phyloP scores from a whole-genome alignment of 345 rosid species.

The Rhodamnia argentea region DNA sequence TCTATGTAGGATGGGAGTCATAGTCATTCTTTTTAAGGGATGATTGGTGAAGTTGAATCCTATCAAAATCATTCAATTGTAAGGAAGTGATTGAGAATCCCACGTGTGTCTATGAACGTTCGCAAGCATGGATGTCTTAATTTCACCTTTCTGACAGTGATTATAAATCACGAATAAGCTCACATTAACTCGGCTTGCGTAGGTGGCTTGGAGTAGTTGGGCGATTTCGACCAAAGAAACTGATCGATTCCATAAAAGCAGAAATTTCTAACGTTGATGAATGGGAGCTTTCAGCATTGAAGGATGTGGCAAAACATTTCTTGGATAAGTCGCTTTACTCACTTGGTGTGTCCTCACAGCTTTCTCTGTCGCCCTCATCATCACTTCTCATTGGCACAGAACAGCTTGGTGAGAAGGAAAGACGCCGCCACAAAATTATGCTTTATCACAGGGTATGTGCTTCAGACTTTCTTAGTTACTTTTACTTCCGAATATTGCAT shows the following conservation, averaged over 20 bases:
- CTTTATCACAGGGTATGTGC: constrained; percentile 53
- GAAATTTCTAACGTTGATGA: constrained; percentile 43
- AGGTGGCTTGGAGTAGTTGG: constrained; percentile 83
- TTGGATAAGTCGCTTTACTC: constrained; percentile 72
- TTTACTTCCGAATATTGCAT: neutral
- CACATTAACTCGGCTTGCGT: neutral
- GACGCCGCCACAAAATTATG: constrained; percentile 48
- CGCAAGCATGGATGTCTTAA: neutral
- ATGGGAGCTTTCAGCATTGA: constrained; percentile 36
- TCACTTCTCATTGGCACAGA: constrained; percentile 48
- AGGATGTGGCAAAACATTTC: constrained; percentile 47
- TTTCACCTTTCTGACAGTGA: neutral
- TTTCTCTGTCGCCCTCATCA: constrained; percentile 34
- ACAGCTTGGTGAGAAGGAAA: constrained; percentile 42
- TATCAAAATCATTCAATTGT: neutral
- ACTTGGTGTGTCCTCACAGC: constrained; percentile 47
- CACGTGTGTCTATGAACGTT: neutral
- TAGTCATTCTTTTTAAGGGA: neutral
- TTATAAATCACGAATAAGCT: neutral
- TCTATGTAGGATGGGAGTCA: neutral
- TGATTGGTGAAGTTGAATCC: neutral
- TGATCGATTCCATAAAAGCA: constrained; percentile 44
- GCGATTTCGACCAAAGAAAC: constrained; percentile 69
- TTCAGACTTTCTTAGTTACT: neutral
- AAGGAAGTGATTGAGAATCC: neutral